Evolutionary conservation across 176 grass and related monocot species (phyloP).

Genomic region (Oryza australiensis): DNA sequence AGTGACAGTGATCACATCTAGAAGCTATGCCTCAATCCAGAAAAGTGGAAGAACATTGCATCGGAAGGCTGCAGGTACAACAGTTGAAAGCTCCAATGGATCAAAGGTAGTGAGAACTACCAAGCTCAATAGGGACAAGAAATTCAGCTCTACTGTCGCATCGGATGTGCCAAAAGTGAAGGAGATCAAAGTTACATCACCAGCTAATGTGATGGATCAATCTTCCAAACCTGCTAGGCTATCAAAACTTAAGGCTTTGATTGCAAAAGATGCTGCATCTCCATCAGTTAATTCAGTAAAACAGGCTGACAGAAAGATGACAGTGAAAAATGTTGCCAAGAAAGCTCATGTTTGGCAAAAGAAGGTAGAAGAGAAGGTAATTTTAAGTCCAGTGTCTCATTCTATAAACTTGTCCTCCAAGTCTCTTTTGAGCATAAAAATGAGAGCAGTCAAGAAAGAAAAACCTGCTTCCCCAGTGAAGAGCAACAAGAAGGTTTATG

Average conservation of each 20-base stretch:
- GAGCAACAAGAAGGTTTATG: constrained; percentile 38
- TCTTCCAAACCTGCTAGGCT: constrained; percentile 16
- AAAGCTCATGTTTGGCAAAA: constrained; percentile 28
- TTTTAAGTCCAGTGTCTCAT: constrained; percentile 29
- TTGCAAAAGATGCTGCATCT: neutral
- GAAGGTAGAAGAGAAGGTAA: constrained; percentile 33
- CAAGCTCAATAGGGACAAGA: constrained; percentile 31
- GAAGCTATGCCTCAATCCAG: neutral
- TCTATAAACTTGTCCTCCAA: constrained; percentile 43
- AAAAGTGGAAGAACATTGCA: constrained; percentile 20
- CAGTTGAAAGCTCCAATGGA: constrained; percentile 29
- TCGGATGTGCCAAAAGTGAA: constrained; percentile 34
- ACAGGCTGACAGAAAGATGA: constrained; percentile 35
- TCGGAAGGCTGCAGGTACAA: constrained; percentile 11
- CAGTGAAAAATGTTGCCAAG: constrained; percentile 31
- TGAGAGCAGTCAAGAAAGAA: constrained; percentile 26
- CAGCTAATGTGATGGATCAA: neutral
- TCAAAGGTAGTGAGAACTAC: constrained; percentile 16
- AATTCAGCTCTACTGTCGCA: neutral
- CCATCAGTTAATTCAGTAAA: constrained; percentile 30
- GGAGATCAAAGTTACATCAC: constrained; percentile 28
- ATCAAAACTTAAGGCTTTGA: constrained; percentile 2
- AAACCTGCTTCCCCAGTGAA: constrained; percentile 34
- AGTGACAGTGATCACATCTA: neutral
- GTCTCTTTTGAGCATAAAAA: constrained; percentile 36